Base-by-base conservation (phyloP, 495 filamentous ascomycete genomes). In the Chaetomidium leptoderma region DNA sequence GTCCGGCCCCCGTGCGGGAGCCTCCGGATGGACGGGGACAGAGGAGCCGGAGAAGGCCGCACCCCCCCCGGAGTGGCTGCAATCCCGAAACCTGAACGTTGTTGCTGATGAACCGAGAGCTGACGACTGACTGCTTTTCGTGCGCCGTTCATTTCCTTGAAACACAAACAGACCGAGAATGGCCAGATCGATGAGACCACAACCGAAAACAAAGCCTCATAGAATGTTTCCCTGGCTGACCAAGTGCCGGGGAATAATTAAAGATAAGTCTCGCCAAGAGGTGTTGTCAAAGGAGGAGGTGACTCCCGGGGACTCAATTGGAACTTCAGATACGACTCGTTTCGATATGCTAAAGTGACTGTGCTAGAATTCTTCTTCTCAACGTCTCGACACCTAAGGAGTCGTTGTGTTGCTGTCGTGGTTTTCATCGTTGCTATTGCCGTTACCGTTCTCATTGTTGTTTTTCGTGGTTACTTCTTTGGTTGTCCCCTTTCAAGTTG, bases 281-380 rank as follows among this genome's bases (percentile, higher is more conserved):
- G n/a, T n/a, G n/a, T 35, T 52, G 43, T n/a, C 55, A 14, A 46
- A 27, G 0, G n/a, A 23, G 23, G 6, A n/a, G n/a, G n/a, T n/a
- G n/a, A n/a, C n/a, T n/a, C n/a, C n/a, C n/a, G n/a, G n/a, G n/a
- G 3, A 23, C 16, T 46, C 56, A 6, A 60, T 63, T 64, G 65
- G 59, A n/a, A 14, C 53, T 19, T 47, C 42, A 14, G 35, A 27
- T 49, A 57, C 65, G 58, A 58, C n/a, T n/a, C n/a, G n/a, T n/a
- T n/a, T n/a, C n/a, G n/a, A n/a, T n/a, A n/a, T n/a, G n/a, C n/a
- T n/a, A n/a, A n/a, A n/a, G n/a, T n/a, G n/a, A n/a, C n/a, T n/a
- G n/a, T n/a, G n/a, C n/a, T n/a, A n/a, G n/a, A n/a, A n/a, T n/a
- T n/a, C n/a, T n/a, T n/a, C n/a, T n/a, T n/a, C n/a, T n/a, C n/a